Base-by-base conservation (phyloP, 345 rosid species). In the Hypericum perforatum region DNA sequence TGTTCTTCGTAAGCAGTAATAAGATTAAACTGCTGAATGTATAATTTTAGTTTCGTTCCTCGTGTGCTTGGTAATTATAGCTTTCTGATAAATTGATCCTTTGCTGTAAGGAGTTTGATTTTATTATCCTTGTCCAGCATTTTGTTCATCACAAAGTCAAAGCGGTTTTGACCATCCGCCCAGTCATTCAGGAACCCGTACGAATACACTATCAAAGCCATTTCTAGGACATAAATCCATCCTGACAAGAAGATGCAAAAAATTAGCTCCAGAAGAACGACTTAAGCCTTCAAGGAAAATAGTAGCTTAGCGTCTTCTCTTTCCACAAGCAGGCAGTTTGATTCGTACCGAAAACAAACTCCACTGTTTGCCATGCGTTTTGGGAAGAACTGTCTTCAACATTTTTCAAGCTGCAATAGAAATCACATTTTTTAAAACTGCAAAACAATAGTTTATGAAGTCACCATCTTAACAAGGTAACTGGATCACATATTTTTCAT, bases 161-260 rank as follows among this genome's bases (percentile, higher is more conserved):
- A 92, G 55, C 86, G 84, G 63, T 92, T 92, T 72, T 84, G 86
- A 58, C 97, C 95, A 63, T 85, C 97, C 63, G 85, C 85, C 98
- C 97, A 92, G 51, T 88, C 88, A 62, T 92, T 92, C 59, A 63
- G 75, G 42, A 92, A 92, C 60, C 98, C 97, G 45, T 57, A 85
- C 16, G 98, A 65, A 70, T 83, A 92, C 43, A 88, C 70, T 70
- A 88, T 92, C 47, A 92, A 69, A 55, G 85, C 89, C 98, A 88
- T 92, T 84, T 92, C 97, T 73, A 92, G 56, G 49, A 92, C 85
- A 64, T 92, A 92, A 60, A 92, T 74, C 98, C 98, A 92, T 49
- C 97, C 98, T 92, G 90, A 63, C 45, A 57, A 59, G 7, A 65
- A 54, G 14, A 45, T 8, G 41, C 46, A 59, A 49, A 16, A 9